Percentiles rank a stretch among this genome's conserved stretches.
These are phyloP conservation scores for Hebeloma cylindrosporum DNA, from an alignment of 768 basidiomycete genomes.

Conservation along the genomic window DNA sequence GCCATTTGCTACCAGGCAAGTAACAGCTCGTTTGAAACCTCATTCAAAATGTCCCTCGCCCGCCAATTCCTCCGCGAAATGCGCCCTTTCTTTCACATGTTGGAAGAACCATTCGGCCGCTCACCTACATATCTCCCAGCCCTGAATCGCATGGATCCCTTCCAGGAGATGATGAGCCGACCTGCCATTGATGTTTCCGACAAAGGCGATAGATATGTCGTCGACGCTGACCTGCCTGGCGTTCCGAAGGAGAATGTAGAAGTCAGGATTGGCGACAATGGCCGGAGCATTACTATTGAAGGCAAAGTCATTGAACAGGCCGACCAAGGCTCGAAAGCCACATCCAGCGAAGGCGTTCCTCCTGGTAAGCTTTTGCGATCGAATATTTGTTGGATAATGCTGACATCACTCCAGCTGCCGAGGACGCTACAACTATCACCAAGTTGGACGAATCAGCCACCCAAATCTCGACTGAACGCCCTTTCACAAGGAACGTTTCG, in stretches of 20 bases:
- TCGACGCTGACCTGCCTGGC: conserved; percentile 79
- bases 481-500: conserved; percentile 50
- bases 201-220: conserved; percentile 58
- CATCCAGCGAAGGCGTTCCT: conserved; percentile 23
- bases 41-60: conserved; percentile 56
- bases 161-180: conserved; percentile 25
- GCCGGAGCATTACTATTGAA: conserved; percentile 70
- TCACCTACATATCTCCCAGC: conserved; percentile 16
- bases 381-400: neutral
- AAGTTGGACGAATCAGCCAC: conserved; percentile 33
- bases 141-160: conserved; percentile 27
- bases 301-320: conserved; percentile 47
- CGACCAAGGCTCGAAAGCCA: conserved; percentile 12
- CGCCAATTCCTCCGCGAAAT: conserved; percentile 69
- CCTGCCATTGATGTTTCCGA: conserved; percentile 73
- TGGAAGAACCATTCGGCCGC: conserved; percentile 63
- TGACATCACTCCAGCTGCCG: conserved; percentile 6
- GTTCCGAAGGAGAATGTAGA: conserved; percentile 77
- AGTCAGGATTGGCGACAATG: conserved; percentile 67
- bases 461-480: conserved; percentile 59
- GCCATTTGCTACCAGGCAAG: no score
- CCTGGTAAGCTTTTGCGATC: conserved; percentile 29
- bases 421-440: conserved; percentile 21
- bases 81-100: conserved; percentile 71
- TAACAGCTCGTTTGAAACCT: neutral